phyloP scores from a whole-genome alignment of 345 rosid genomes.

The Arabidopsis suecica region DNA sequence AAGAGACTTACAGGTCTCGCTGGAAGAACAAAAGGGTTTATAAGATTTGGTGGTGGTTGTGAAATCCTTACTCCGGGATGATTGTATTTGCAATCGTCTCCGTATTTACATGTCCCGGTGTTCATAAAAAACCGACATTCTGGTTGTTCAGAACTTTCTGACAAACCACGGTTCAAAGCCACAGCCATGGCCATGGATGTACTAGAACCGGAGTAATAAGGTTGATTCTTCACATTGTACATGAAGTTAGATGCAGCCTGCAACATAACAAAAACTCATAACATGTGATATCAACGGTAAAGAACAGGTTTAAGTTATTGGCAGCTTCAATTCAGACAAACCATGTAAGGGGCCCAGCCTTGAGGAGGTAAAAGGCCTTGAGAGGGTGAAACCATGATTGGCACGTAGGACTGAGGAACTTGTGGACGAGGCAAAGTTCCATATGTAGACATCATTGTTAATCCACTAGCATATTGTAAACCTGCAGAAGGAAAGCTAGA shows the following conservation, averaged over 20 bases:
- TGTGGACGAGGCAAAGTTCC: constrained; percentile 59
- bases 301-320: not conserved
- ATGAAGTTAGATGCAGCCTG: constrained; percentile 55
- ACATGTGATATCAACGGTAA: not conserved
- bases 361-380: constrained; percentile 63
- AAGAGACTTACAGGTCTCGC: constrained; percentile 68
- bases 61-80: constrained; percentile 67
- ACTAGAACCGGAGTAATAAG: constrained; percentile 50
- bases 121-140: constrained; percentile 80
- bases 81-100: constrained; percentile 80
- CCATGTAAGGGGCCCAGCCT: constrained; percentile 76
- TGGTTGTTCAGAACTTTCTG: constrained; percentile 71
- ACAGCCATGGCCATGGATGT: constrained; percentile 49
- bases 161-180: constrained; percentile 44
- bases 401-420: constrained; percentile 60
- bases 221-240: constrained; percentile 56
- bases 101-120: constrained; percentile 79
- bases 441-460: constrained; percentile 68
- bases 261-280: constrained; percentile 25
- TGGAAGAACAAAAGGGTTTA: constrained; percentile 63
- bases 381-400: constrained; percentile 68
- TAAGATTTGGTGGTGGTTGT: constrained; percentile 45
- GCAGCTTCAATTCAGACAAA: constrained; percentile 39
- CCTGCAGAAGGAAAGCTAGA: constrained; percentile 59
- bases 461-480: constrained; percentile 60